Percentiles rank a stretch among this genome's conserved stretches.
phyloP scores from a whole-genome alignment of 164 flowering plant species.

The Litsea cubeba region DNA sequence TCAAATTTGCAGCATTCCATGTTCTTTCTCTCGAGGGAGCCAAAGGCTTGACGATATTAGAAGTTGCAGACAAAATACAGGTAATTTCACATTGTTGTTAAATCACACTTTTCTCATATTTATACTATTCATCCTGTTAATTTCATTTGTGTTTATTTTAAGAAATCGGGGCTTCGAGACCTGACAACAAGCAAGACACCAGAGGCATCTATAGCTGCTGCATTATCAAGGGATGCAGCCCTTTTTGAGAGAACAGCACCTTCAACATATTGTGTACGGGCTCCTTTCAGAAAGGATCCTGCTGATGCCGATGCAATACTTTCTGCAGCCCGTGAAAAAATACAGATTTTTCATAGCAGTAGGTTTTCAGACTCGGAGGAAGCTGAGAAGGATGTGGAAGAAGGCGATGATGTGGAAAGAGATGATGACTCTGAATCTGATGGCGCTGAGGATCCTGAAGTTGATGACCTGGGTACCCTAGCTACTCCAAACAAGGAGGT shows the following conservation, averaged over 20 bases:
- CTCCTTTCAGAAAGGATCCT: conserved; percentile 74
- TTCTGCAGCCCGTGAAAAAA: conserved; percentile 66
- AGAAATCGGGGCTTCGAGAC: conserved; percentile 96
- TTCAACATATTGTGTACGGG: conserved; percentile 81
- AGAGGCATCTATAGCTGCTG: conserved; percentile 93
- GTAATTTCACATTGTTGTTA: conserved; percentile 26
- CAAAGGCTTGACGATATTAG: conserved; percentile 69
- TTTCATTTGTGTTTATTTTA: conserved; percentile 11
- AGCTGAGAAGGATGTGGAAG: conserved; percentile 43
- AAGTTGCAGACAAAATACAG: conserved; percentile 90
- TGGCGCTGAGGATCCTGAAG: conserved; percentile 68
- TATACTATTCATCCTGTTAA: not conserved
- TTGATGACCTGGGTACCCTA: conserved; percentile 48
- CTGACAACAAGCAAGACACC: conserved; percentile 96
- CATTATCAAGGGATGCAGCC: conserved; percentile 76
- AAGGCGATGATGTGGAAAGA: conserved; percentile 62
- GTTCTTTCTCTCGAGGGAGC: conserved; percentile 84
- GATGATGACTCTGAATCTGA: conserved; percentile 84
- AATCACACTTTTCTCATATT: not conserved
- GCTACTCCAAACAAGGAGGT: conserved; percentile 25
- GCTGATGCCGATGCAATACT: conserved; percentile 72
- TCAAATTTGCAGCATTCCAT: conserved; percentile 93
- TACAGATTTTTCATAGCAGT: conserved; percentile 46
- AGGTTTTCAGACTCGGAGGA: conserved; percentile 60
- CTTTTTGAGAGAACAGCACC: conserved; percentile 95